Base-by-base conservation (phyloP, 495 filamentous ascomycete genomes). In the Neurospora sp. region DNA sequence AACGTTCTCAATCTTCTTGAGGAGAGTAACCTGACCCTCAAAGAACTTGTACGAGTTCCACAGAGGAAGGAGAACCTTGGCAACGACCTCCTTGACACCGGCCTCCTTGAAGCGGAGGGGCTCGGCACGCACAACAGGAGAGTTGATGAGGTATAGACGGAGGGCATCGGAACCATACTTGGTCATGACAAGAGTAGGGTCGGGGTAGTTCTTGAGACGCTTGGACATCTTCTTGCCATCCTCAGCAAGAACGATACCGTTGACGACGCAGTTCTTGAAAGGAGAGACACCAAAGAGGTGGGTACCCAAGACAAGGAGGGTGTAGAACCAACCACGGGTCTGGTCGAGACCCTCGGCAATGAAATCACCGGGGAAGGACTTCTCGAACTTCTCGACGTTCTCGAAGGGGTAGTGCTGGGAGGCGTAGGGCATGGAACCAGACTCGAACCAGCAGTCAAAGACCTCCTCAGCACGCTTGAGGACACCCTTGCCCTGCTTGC, bases 211-310 rank as follows among this genome's bases (percentile, higher is more conserved):
- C 85, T 98, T 96, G 46, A 97, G 85, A 48, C 96, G 89, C 85
- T 99, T 99, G 1, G 94, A 98, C 96, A 99, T 99, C 85, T 99
- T 99, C 86, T 97, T 98, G 71, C 96, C 96, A 78, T 98, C 94
- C 81, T 97, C 94, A 8, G 81, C 96, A 39, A 99, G 86, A 1
- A 99, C 96, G 72, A 99, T 96, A 12, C 96, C 96, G 78, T 97
- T 98, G 62, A 98, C 96, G 14, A 98, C 92, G 78, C 94, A 97
- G 80, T 98, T 98, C 84, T 95, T 91, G 88, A 97, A 99, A 1
- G 96, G 96, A 0, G 94, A 89, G 20, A 89, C 88, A 23, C 92
- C 93, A 77, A 96, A 98, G 18, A 99, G 88, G 78, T 97, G 94
- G 7, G 92, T 96, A 69, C 95, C 96, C 41, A 99, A 87, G 18